Evolutionary conservation across 1,284 basidiomycete genomes (phyloP).

Genomic region (Papiliotrema flavescens): DNA sequence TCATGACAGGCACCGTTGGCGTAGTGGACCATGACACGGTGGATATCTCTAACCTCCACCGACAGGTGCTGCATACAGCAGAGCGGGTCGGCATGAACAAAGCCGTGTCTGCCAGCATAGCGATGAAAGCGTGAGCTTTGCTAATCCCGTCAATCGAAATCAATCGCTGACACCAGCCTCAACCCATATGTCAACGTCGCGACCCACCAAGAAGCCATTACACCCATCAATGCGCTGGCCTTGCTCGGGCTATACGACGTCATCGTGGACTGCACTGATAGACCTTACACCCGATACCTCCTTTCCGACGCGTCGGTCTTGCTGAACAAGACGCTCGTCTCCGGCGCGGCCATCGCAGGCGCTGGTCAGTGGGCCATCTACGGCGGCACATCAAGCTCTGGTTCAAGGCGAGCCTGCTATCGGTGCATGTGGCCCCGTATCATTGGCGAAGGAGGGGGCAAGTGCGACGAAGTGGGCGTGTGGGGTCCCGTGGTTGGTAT

Average conservation of each 20-base stretch:
- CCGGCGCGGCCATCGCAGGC: slow-evolving; percentile 85
- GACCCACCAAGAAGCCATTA: slow-evolving; percentile 57
- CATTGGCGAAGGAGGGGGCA: slow-evolving; percentile 64
- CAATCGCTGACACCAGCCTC: slow-evolving; percentile 53
- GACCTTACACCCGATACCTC: slow-evolving; percentile 85
- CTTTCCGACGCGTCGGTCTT: slow-evolving; percentile 84
- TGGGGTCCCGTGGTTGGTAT: slow-evolving; percentile 85
- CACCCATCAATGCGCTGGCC: slow-evolving; percentile 59
- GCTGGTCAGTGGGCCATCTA: slow-evolving; percentile 88
- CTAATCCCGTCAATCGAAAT: neutral
- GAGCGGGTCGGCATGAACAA: slow-evolving; percentile 76
- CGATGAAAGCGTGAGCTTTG: slow-evolving; percentile 58
- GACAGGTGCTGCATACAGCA: slow-evolving; percentile 87
- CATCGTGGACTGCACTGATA: slow-evolving; percentile 94
- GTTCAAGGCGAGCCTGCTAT: slow-evolving; percentile 75
- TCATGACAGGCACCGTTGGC: slow-evolving; percentile 54
- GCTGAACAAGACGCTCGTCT: slow-evolving; percentile 74
- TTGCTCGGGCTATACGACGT: slow-evolving; percentile 67
- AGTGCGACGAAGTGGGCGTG: slow-evolving; percentile 88
- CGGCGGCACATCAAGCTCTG: slow-evolving; percentile 26
- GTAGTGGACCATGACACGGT: slow-evolving; percentile 91
- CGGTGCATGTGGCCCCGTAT: slow-evolving; percentile 81
- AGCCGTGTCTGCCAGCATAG: slow-evolving; percentile 70
- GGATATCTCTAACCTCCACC: slow-evolving; percentile 86
- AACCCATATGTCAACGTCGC: slow-evolving; percentile 64